Conservation (phyloP, 2,329 filamentous ascomycete genomes). For the Fusarium luffae region DNA sequence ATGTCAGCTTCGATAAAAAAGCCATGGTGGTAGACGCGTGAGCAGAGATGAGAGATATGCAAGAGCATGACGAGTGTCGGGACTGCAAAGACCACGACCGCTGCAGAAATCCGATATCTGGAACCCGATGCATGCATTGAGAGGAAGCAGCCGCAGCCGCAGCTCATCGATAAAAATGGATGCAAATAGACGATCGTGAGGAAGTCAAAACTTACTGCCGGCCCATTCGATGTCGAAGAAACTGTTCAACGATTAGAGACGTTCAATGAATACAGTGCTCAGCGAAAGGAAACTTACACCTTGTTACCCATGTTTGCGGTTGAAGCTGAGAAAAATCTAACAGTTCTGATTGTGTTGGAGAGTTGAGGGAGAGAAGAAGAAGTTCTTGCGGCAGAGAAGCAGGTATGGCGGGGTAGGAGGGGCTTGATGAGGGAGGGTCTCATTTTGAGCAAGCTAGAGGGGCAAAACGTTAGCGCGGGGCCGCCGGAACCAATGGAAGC, state of each 20-base stretch:
- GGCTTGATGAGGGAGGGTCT: slow-evolving; percentile 58
- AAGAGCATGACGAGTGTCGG: slow-evolving; percentile 17
- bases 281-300: slow-evolving; percentile 64
- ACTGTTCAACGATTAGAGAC: slow-evolving; percentile 52
- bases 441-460: slow-evolving; percentile 58
- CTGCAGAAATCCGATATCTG: no score
- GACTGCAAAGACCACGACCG: not conserved
- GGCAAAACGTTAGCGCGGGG: slow-evolving; percentile 54
- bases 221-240: slow-evolving; percentile 81
- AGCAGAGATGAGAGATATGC: slow-evolving; percentile 18
- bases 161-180: slow-evolving; percentile 3
- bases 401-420: slow-evolving; percentile 61
- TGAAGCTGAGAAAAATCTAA: slow-evolving; percentile 63
- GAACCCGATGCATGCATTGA: not conserved
- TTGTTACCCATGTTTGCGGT: slow-evolving; percentile 77
- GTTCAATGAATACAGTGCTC: slow-evolving; percentile 19
- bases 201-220: slow-evolving; percentile 66
- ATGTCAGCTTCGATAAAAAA: slow-evolving; percentile 33
- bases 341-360: slow-evolving; percentile 53
- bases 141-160: not conserved
- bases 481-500: slow-evolving; percentile 44
- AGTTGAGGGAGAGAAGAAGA: slow-evolving; percentile 57
- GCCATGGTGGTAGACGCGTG: not conserved
- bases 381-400: slow-evolving; percentile 54
- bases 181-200: slow-evolving; percentile 8